A percentile compares a stretch with the other conserved stretches of the same genome.
These are phyloP conservation scores for Fabrea salina DNA, from an alignment of 169 alveolate genomes.

Conservation along the genomic window DNA sequence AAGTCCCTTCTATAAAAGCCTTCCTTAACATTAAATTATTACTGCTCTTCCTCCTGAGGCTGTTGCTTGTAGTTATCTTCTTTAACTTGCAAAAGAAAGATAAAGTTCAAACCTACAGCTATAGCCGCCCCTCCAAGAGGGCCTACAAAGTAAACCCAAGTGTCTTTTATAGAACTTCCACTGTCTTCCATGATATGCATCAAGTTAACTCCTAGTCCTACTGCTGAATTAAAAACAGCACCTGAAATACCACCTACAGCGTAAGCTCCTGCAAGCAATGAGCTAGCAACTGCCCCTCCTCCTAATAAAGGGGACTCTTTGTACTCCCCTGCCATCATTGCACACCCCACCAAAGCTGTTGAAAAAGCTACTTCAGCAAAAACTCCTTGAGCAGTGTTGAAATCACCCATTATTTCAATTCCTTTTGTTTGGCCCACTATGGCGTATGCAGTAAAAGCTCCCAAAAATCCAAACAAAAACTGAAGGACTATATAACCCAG, in stretches of 20 bases:
- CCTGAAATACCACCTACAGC: constrained; percentile 4
- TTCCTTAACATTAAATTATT: too few species aligned
- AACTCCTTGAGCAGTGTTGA: neutral
- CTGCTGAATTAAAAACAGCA: constrained; percentile 26
- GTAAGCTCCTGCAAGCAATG: neutral
- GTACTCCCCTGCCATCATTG: neutral
- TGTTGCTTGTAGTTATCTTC: too few species aligned
- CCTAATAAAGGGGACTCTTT: neutral
- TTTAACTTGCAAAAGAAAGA: neutral
- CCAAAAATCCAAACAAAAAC: neutral
- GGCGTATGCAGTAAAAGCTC: neutral
- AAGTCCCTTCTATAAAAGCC: too few species aligned
- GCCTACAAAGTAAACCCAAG: constrained; percentile 23
- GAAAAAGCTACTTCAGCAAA: constrained; percentile 32
- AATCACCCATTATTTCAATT: neutral
- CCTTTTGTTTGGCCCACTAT: neutral
- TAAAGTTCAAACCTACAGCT: neutral
- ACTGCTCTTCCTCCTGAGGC: too few species aligned
- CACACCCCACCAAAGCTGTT: neutral
- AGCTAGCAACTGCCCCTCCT: neutral
- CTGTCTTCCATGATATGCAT: neutral
- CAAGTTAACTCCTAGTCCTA: constrained; percentile 23
- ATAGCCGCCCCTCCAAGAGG: constrained; percentile 6
- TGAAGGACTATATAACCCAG: neutral
- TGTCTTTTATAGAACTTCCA: neutral